Evolutionary conservation across 176 grass and related monocot species (phyloP), one percentile per base, ranked within the genome.

Genomic region (Carex myosuroides): DNA sequence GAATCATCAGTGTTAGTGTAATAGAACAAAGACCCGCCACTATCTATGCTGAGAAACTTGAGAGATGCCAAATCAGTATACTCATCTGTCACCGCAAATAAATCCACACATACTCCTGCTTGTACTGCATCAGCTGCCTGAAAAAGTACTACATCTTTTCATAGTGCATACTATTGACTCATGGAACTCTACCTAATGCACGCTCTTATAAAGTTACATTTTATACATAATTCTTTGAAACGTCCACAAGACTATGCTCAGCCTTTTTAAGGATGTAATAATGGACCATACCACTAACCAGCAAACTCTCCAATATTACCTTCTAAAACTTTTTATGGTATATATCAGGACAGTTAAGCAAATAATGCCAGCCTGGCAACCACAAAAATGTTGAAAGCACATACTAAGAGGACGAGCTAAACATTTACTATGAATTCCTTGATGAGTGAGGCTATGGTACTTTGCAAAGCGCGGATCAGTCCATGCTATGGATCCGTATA

Each of bases 41-140:
- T 99, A 77, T 99, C 89, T 48, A 95, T 99, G 87, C 93, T 92
- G 44, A 95, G 88, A 91, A 93, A 99, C 74, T 99, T 99, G 57
- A 99, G 84, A 2, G 96, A 99, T 84, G 96, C 91, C 82, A 99
- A 93, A 86, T 99, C 96, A 1, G 89, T 99, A 81, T 99, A 99
- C 74, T 99, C 96, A 85, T 99, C 87, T 41, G 96, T 95, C 80
- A 95, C 82, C 35, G 96, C 93, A 89, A 95, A 99, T 85, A 99
- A 85, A 85, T 95, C 93, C 86, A 99, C 85, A 77, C 93, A 99
- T 82, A 93, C 96, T 90, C 96, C 96, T 81, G 86, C 86, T 92
- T 99, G 96, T 82, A 95, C 89, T 80, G 96, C 96, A 86, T 92
- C 89, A 90, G 90, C 89, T 80, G 96, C 96, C 96, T 99, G 88